These are phyloP conservation scores for Suillus decipiens DNA, from an alignment of 768 basidiomycete genomes.

Conservation along the genomic window DNA sequence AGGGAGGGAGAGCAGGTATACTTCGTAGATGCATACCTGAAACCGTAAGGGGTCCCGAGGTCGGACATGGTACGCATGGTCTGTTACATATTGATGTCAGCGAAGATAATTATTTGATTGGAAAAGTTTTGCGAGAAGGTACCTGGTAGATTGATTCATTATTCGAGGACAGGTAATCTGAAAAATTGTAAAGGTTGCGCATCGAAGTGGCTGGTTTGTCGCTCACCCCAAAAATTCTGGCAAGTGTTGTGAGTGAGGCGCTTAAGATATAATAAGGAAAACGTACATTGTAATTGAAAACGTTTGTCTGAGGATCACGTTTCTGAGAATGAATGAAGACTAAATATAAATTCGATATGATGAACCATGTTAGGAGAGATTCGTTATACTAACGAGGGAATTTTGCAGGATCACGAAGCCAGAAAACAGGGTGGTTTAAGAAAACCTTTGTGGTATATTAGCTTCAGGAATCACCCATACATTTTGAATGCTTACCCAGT, in stretches of 20 bases:
- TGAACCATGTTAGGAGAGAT: neutral
- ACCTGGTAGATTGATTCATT: slow-evolving; percentile 47
- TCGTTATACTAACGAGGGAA: slow-evolving; percentile 43
- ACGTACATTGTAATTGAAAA: slow-evolving; percentile 38
- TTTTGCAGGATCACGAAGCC: slow-evolving; percentile 46
- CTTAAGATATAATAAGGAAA: neutral
- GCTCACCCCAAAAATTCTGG: slow-evolving; percentile 25
- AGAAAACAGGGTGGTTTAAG: slow-evolving; percentile 50
- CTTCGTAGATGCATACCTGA: slow-evolving; percentile 22
- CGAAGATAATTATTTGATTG: neutral
- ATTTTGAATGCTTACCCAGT: slow-evolving; percentile 35
- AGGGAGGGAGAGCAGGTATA: neutral
- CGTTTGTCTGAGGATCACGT: slow-evolving; percentile 52
- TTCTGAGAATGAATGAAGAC: slow-evolving; percentile 41
- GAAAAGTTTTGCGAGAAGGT: neutral
- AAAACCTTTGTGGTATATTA: slow-evolving; percentile 23
- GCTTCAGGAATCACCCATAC: neutral
- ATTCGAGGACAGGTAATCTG: slow-evolving; percentile 49
- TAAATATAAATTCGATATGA: slow-evolving; percentile 22
- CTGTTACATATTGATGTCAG: slow-evolving; percentile 19
- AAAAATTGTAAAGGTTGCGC: slow-evolving; percentile 4
- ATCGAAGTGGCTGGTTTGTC: neutral
- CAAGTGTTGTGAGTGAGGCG: neutral
- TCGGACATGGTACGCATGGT: slow-evolving; percentile 55
- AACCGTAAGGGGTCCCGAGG: slow-evolving; percentile 56